Evolutionary conservation across 257 asterid species (phyloP), one percentile per base, ranked within the genome.

Genomic region (Anisodus tanguticus): DNA sequence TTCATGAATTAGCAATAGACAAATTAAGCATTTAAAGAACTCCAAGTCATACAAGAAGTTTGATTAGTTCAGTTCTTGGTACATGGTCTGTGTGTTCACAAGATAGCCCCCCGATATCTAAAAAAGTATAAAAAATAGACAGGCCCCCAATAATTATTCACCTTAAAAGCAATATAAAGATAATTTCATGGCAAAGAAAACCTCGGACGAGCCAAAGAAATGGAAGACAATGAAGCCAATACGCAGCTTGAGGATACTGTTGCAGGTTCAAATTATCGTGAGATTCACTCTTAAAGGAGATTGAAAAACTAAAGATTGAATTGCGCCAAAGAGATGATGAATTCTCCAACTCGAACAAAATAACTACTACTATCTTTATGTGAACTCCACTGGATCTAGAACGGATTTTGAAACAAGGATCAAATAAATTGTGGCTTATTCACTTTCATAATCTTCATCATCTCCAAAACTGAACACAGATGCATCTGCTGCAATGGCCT

Each of bases 401-500:
- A 47, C 6, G 69, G 72, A 31, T 31, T 11, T 66, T 66, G 11
- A 51, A 1, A 71, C 58, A 74, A 74, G 37, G 22, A 74, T 74
- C 43, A 74, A 74, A 74, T 74, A 74, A 11, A 53, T 0, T 31
- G 6, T 51, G 41, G 22, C 26, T 91, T 91, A 94, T 43, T 94
- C 99, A 81, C 94, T 91, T 82, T 93, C 99, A 82, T 91, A 88
- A 83, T 96, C 98, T 84, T 96, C 98, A 43, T 95, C 99, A 3
- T 94, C 98, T 86, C 98, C 99, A 54, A 96, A 96, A 82, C 94
- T 93, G 90, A 96, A 96, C 86, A 96, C 99, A 5, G 99, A 96
- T 83, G 98, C 99, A 88, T 96, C 99, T 45, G 99, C 99, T 80
- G 99, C 99, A 47, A 96, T 96, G 84, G 99, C 94, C 88, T 94